phyloP scores from a whole-genome alignment of 306 rosid genomes.

The Luffa acutangula region DNA sequence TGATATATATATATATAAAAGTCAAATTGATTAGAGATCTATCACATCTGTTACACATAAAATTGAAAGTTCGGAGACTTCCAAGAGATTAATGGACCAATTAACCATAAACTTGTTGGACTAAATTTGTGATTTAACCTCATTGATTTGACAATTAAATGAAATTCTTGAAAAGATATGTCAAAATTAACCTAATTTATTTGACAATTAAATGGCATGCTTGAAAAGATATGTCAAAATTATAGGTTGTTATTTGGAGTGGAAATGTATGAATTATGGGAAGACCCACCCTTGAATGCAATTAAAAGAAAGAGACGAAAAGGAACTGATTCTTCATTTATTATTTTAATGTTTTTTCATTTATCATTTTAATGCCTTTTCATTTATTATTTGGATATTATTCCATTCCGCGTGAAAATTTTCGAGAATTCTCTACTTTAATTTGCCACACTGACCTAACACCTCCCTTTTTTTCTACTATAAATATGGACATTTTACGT shows the following conservation, averaged over 20 bases:
- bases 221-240: neutral
- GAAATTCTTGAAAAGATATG: neutral
- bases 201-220: neutral
- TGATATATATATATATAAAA: too few species aligned
- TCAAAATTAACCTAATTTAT: neutral
- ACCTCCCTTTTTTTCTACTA: slow-evolving; percentile 13
- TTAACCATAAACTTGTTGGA: too few species aligned
- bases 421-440: neutral
- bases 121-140: too few species aligned
- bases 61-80: too few species aligned
- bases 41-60: neutral
- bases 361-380: too few species aligned
- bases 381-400: neutral
- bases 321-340: neutral
- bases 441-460: neutral
- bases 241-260: neutral
- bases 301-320: neutral
- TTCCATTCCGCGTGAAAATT: neutral
- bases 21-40: too few species aligned
- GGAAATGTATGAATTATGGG: neutral
- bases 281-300: neutral
- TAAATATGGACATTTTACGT: slow-evolving; percentile 31
- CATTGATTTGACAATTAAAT: neutral
- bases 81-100: too few species aligned
- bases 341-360: neutral